Evolutionary conservation across 2,329 filamentous ascomycete species (phyloP), one percentile per base, ranked within the genome.

Genomic region (Colletotrichum sp.): DNA sequence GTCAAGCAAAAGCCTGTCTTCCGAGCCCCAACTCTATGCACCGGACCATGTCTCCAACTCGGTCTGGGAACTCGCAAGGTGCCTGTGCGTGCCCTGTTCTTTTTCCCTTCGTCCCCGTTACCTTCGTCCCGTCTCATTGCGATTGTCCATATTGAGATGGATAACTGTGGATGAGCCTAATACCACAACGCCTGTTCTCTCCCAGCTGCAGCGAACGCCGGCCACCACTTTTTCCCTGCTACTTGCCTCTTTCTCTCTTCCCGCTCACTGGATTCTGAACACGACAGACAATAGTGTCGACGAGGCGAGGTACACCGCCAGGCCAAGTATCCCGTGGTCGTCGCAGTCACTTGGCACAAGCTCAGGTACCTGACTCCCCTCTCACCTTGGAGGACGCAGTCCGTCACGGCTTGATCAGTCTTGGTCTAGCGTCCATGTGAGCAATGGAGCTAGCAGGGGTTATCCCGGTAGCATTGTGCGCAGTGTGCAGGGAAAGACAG

Each of bases 361-460:
- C 25, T 71, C 72, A 72, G 62, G 69, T 61, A 72, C 68, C 68
- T 74, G 32, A 36, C 66, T 61, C 30, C 52, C 32, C 66, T 60
- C 72, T n/a, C 60, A 43, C 72, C 55, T 71, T 75, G 55, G 43
- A 62, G 52, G 69, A 73, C 72, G 70, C 64, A 73, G 69, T 27
- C 56, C 70, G 70, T 68, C 73, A 56, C 68, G 61, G 22, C 69
- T 73, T 73, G 43, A 27, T 64, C 58, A 64, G 43, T 68, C 18
- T 48, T 8, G 65, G 74, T 15, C 62, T 76, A 76, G 74, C 66
- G 71, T 77, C 71, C 69, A 71, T 80, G 76, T 79, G 73, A 76
- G 77, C 60, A 66, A 58, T 75, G 60, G 77, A 74, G 58, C 78
- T 78, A 78, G 79, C 80, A 80, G 71, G 80, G 81, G 72, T 74